Percentiles rank a stretch among this genome's conserved stretches.
Evolutionary conservation across 306 rosid genomes (phyloP).

Genomic region (Malus fusca): DNA sequence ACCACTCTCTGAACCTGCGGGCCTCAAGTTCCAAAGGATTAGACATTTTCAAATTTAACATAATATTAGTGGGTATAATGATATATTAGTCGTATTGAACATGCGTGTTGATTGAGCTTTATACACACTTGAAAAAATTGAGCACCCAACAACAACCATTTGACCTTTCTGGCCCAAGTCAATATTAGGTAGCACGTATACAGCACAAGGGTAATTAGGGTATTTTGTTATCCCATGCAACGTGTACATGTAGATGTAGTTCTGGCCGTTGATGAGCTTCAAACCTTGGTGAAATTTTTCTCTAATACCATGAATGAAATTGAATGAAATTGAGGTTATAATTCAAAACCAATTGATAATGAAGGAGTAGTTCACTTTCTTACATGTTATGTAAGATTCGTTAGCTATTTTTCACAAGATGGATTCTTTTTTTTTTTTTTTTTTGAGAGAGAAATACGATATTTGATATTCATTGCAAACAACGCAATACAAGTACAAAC

Average conservation of each 20-base stretch:
- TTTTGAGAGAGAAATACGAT: no score
- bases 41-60: neutral
- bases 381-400: no score
- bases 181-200: neutral
- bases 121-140: neutral
- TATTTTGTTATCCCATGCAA: neutral
- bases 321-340: no score
- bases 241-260: neutral
- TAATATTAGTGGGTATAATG: neutral
- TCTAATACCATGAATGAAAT: no score
- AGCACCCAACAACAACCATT: neutral
- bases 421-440: no score
- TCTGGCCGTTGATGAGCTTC: no score
- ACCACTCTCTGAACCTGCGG: conserved; percentile 5
- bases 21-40: neutral
- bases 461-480: no score
- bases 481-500: no score
- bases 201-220: neutral
- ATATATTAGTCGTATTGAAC: neutral
- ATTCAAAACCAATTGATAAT: no score
- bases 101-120: neutral
- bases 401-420: no score
- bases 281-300: no score
- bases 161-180: neutral
- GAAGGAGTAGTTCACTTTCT: no score